These are phyloP conservation scores for Camellia sinensis DNA, from an alignment of 148 eudicot species.

Conservation along the genomic window DNA sequence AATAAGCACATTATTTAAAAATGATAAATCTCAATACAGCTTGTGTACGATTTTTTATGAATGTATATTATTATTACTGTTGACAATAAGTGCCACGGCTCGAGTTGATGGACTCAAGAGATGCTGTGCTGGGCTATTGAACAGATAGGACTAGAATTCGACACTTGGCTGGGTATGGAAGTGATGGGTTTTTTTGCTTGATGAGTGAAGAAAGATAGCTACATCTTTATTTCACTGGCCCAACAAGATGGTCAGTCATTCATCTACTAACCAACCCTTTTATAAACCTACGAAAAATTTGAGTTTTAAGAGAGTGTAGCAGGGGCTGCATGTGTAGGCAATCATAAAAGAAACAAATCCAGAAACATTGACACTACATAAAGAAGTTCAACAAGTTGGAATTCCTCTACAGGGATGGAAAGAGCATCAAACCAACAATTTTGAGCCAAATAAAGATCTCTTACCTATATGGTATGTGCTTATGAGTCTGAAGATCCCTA, in stretches of 20 bases:
- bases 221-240: background rate
- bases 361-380: background rate
- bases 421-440: background rate
- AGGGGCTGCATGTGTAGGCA: background rate
- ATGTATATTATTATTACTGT: too few species aligned
- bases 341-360: background rate
- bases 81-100: too few species aligned
- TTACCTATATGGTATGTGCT: constrained; percentile 96
- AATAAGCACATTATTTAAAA: too few species aligned
- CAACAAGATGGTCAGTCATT: constrained; percentile 6
- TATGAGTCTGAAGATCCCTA: constrained; percentile 92
- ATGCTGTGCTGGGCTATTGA: too few species aligned
- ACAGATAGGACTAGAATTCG: too few species aligned
- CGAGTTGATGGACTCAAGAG: too few species aligned
- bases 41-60: too few species aligned
- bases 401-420: background rate
- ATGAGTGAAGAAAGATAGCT: too few species aligned
- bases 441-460: constrained; percentile 3
- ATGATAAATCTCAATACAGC: too few species aligned
- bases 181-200: too few species aligned
- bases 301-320: background rate
- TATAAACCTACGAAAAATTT: background rate
- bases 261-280: background rate
- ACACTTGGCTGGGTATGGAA: too few species aligned
- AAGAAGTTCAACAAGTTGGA: constrained; percentile 4